These are phyloP conservation scores for Copromyces sp. DNA, from an alignment of 495 filamentous ascomycete genomes.

Conservation along the genomic window DNA sequence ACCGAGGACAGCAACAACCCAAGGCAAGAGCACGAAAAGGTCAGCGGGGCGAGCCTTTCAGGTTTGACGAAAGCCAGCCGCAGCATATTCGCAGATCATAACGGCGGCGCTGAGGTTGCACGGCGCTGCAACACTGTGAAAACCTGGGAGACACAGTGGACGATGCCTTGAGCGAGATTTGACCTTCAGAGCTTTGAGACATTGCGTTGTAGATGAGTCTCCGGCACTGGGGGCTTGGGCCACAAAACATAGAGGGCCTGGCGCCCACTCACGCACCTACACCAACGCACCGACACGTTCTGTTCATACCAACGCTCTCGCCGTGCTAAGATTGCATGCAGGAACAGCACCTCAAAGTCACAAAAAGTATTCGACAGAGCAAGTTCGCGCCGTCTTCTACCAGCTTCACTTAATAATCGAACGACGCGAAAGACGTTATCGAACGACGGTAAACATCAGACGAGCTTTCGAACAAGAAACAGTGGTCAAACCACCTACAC, in stretches of 20 bases:
- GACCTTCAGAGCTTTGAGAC: conserved; percentile 13
- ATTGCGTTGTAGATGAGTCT: conserved; percentile 7
- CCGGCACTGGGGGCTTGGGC: not conserved
- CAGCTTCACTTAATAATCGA: not conserved
- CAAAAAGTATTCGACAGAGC: not conserved
- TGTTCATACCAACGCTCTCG: not conserved
- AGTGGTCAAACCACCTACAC: not conserved
- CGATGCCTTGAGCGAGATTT: conserved; percentile 8
- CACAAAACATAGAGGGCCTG: conserved; percentile 1
- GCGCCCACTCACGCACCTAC: not conserved
- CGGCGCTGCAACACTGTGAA: conserved; percentile 23
- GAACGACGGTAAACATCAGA: not conserved
- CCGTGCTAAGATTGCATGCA: not conserved
- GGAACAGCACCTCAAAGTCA: not conserved
- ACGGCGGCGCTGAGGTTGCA: conserved; percentile 25
- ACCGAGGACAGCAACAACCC: conserved; percentile 4
- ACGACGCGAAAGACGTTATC: not conserved
- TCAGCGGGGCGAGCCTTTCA: not conserved
- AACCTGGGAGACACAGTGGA: conserved; percentile 8
- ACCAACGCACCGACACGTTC: not conserved
- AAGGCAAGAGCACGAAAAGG: conserved; percentile 6
- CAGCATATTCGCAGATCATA: conserved; percentile 13
- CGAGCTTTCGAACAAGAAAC: not conserved
- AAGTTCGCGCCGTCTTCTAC: not conserved
- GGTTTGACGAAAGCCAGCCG: conserved; percentile 3